Conservation (phyloP, 2,329 filamentous ascomycete genomes). For the Alternaria sp. region DNA sequence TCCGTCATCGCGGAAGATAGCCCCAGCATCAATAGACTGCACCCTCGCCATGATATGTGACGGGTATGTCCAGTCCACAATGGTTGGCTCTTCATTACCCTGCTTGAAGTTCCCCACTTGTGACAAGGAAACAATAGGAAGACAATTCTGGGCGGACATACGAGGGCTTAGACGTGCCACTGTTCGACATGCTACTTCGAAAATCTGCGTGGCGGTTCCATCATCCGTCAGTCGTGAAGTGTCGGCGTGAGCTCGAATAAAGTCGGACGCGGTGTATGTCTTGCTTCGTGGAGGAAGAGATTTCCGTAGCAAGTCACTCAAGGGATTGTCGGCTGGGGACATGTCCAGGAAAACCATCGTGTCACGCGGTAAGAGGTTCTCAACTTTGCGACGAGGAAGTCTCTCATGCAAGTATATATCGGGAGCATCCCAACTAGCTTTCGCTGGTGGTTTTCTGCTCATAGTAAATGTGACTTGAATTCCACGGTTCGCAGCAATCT, state of each 20-base stretch:
- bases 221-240: constrained; percentile 1
- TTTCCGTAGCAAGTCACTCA: constrained; percentile 7
- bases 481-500: constrained; percentile 10
- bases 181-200: neutral
- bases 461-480: constrained; percentile 8
- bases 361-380: constrained; percentile 12
- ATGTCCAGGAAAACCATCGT: constrained; percentile 9
- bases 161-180: constrained; percentile 1
- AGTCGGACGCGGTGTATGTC: constrained; percentile 1
- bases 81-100: neutral
- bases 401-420: constrained; percentile 11
- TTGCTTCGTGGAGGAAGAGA: neutral
- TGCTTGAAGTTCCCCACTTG: neutral
- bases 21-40: constrained; percentile 13
- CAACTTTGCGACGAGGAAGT: constrained; percentile 4
- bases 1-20: constrained; percentile 15
- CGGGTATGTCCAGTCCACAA: constrained; percentile 12
- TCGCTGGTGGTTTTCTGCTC: constrained; percentile 6
- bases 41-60: constrained; percentile 3
- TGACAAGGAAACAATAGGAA: constrained; percentile 5
- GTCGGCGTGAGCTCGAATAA: constrained; percentile 12
- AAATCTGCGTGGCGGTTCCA: neutral
- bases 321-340: constrained; percentile 6
- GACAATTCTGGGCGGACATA: neutral
- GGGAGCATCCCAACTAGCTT: neutral